Evolutionary conservation across 495 filamentous ascomycete species (phyloP), one percentile per base, ranked within the genome.

Genomic region (Pyrenopolyporus hunteri): DNA sequence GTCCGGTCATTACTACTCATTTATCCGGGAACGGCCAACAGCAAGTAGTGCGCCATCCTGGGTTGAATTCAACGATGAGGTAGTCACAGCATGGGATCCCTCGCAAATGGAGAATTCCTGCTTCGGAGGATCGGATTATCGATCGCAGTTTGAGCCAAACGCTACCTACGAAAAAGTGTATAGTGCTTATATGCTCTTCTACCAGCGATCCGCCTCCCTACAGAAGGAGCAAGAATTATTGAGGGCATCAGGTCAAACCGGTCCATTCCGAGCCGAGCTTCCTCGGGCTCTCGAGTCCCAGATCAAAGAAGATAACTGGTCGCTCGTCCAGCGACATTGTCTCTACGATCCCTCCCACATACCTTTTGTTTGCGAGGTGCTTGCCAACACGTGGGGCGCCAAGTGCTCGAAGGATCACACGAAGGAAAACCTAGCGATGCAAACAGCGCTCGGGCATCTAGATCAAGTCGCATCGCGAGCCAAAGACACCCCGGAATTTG

Each of bases 111-210:
- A 87, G 55, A 80, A 79, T 52, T 78, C 85, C 13, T 95, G 92
- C 69, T 97, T 91, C 73, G 94, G 94, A 35, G 94, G 94, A 4
- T 66, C 74, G 11, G 85, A 82, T 54, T 83, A 84, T 42, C 75
- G 80, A 23, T 31, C 63, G 4, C 75, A 73, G 47, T 81, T 70
- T 47, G 78, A 76, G 63, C 74, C 57, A 75, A 82, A 63, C 44
- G 67, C 69, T 67, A 74, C 66, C 59, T 83, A 65, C 48, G 83
- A 85, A 48, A 96, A 94, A 69, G 79, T 80, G 6, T 93, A 87
- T 77, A 95, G 89, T 73, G 94, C 93, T 13, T 99, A 99, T 67
- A 97, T 98, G 91, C 81, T 99, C 32, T 97, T 99, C 75, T 99
- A 98, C 68, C 89, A 97, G 70, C 83, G 94, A 53, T 85, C 87